Conservation (phyloP, 768 basidiomycete species). For the Naganishia randhawae region DNA sequence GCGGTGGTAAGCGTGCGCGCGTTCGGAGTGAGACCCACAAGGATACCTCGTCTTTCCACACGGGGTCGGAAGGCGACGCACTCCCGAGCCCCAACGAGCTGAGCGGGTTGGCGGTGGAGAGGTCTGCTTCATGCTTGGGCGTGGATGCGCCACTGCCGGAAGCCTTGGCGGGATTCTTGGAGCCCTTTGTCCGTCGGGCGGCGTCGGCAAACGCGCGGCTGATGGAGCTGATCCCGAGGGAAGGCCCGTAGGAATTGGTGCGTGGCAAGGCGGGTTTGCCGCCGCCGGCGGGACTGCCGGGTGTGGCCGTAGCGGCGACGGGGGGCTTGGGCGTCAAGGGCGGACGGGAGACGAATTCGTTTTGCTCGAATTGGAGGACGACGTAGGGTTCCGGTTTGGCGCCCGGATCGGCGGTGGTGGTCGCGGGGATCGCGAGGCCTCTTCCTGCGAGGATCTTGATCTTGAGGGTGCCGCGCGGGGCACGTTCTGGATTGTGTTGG, state of each 20-base stretch:
- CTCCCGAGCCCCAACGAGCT: conserved; percentile 1
- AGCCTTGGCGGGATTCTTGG: not conserved
- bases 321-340: conserved; percentile 23
- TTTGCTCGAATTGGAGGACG: conserved; percentile 97
- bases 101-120: not conserved
- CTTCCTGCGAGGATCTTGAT: conserved; percentile 93
- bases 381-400: conserved; percentile 60
- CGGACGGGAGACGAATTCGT: conserved; percentile 84
- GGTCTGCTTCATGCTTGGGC: conserved; percentile 20
- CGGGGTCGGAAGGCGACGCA: conserved; percentile 64
- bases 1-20: not conserved
- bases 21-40: conserved; percentile 66
- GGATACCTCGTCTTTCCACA: conserved; percentile 98
- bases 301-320: not conserved
- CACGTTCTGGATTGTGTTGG: conserved; percentile 30
- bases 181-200: conserved; percentile 41
- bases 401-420: conserved; percentile 56
- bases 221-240: conserved; percentile 48
- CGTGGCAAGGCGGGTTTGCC: conserved; percentile 22
- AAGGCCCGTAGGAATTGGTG: conserved; percentile 32
- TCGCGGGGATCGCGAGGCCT: conserved; percentile 65
- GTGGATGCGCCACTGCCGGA: conserved; percentile 32
- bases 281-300: not conserved
- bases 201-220: conserved; percentile 50
- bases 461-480: conserved; percentile 66